Percentiles rank a stretch among this genome's conserved stretches.
phyloP scores from a whole-genome alignment of 352 stramenopile genomes.

The Pilasporangium apinafurcum region DNA sequence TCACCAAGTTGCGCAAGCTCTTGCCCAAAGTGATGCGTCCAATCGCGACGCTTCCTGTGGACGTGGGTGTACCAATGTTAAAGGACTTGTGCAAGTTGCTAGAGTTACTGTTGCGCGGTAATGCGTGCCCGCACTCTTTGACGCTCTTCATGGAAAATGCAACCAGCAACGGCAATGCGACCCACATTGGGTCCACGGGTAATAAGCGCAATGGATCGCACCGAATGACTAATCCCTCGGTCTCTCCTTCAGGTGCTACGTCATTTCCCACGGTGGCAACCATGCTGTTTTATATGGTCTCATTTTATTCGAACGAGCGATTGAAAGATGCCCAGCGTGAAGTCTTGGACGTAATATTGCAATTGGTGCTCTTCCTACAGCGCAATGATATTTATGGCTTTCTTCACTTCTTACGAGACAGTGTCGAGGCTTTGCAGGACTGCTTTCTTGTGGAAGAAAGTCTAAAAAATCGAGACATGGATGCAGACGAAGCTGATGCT shows the following conservation, averaged over 20 bases:
- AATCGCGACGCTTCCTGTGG: conserved; percentile 25
- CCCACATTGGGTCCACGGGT: background rate
- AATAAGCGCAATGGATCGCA: no score
- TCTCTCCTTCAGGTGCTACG: no score
- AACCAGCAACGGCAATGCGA: background rate
- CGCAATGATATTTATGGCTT: conserved; percentile 48
- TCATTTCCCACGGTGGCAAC: conserved; percentile 45
- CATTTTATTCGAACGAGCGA: conserved; percentile 46
- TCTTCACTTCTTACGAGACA: conserved; percentile 60
- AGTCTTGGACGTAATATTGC: conserved; percentile 36
- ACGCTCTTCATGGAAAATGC: conserved; percentile 44
- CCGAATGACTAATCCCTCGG: no score
- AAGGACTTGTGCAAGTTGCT: conserved; percentile 53
- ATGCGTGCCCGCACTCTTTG: conserved; percentile 52
- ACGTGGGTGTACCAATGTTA: conserved; percentile 28
- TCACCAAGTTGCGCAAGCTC: conserved; percentile 61
- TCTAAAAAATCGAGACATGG: conserved; percentile 20
- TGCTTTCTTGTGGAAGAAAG: conserved; percentile 47
- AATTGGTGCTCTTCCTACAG: conserved; percentile 51
- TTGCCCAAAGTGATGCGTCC: conserved; percentile 62
- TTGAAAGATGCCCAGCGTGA: conserved; percentile 29
- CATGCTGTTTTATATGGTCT: conserved; percentile 73
- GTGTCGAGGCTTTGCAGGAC: conserved; percentile 44
- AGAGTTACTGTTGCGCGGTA: conserved; percentile 28
- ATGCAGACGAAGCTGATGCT: conserved; percentile 10